phyloP scores from a whole-genome alignment of 2,329 filamentous ascomycete species.

The Claviceps fusiformis region DNA sequence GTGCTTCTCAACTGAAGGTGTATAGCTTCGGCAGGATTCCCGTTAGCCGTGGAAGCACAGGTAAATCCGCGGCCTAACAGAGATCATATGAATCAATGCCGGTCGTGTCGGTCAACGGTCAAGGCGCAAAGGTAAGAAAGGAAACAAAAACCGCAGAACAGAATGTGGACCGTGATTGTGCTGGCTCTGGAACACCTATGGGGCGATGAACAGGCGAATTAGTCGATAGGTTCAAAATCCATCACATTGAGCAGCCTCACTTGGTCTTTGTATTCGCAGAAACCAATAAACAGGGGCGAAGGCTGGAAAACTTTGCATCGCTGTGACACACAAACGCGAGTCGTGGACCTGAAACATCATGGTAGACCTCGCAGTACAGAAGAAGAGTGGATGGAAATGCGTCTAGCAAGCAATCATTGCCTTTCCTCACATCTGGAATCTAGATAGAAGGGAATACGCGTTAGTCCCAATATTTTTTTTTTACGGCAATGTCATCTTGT shows the following conservation, averaged over 20 bases:
- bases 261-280: neutral
- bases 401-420: neutral
- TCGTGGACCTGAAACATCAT: neutral
- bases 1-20: neutral
- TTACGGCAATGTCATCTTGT: neutral
- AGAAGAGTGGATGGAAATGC: neutral
- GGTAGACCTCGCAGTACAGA: neutral
- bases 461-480: neutral
- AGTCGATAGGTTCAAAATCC: too few relatives aligned
- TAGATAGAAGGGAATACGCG: neutral
- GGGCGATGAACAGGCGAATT: neutral
- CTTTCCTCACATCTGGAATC: neutral
- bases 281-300: neutral
- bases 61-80: too few relatives aligned
- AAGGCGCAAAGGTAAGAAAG: neutral
- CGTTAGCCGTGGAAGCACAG: neutral
- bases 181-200: neutral
- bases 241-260: neutral
- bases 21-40: neutral
- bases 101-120: neutral
- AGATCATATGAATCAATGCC: too few relatives aligned
- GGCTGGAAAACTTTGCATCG: neutral
- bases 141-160: neutral
- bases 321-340: neutral
- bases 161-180: neutral